phyloP scores from a whole-genome alignment of 2,329 filamentous ascomycete genomes.

The Claviceps monticola region DNA sequence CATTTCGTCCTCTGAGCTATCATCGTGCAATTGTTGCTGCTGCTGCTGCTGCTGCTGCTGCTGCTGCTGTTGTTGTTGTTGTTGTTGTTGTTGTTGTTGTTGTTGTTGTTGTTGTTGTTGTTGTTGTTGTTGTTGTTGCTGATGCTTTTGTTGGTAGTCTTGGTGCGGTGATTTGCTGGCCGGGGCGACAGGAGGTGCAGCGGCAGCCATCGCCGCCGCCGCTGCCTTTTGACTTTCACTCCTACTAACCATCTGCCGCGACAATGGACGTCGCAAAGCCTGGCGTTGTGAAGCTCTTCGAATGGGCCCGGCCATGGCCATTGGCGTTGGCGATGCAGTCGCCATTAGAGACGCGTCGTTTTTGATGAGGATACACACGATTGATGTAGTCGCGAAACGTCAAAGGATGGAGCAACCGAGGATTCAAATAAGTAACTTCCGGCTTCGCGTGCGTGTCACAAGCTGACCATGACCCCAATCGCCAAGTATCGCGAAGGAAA shows the following conservation, averaged over 20 bases:
- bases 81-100: too few relatives aligned
- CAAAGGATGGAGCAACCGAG: conserved; percentile 11
- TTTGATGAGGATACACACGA: conserved; percentile 2
- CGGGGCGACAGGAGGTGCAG: conserved; percentile 11
- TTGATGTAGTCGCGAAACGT: neutral
- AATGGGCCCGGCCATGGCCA: conserved; percentile 34
- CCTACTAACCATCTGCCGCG: conserved; percentile 30
- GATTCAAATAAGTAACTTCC: neutral
- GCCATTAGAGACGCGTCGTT: conserved; percentile 26
- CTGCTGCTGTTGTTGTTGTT: too few relatives aligned
- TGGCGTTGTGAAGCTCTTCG: conserved; percentile 43
- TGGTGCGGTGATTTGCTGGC: conserved; percentile 25
- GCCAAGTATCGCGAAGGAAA: conserved; percentile 11
- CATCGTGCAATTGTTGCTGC: conserved; percentile 40
- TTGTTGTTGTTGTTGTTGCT: too few relatives aligned
- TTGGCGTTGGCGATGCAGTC: conserved; percentile 41
- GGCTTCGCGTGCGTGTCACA: conserved; percentile 24
- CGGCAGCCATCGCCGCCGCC: conserved; percentile 17
- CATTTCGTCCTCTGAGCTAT: conserved; percentile 91
- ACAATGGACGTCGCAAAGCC: conserved; percentile 34
- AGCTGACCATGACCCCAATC: conserved; percentile 22
- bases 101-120: too few relatives aligned
- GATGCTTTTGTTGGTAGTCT: neutral
- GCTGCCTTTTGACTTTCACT: conserved; percentile 30
- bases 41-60: too few relatives aligned